Base-by-base conservation (phyloP, 202 grass and related monocot species). In the Saccharum hybrid region DNA sequence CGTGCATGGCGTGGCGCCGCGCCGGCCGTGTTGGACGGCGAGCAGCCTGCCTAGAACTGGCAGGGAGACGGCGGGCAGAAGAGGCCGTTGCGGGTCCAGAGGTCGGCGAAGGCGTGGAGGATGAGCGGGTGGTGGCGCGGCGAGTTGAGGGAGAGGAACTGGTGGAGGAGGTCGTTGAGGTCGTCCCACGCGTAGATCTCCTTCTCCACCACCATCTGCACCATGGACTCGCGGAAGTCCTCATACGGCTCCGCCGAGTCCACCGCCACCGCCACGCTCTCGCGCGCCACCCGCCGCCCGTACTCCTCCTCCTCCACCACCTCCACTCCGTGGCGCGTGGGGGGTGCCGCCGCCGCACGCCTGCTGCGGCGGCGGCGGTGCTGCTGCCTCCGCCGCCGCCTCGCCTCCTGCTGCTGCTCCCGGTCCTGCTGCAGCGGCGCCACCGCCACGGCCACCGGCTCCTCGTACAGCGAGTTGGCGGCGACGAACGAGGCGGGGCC, bases 131-230 rank as follows among this genome's bases (percentile, higher is more conserved):
- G 94, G 89, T 97, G 88, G 19, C 88, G 82, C n/a, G 92, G 94
- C 62, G 94, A 97, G 84, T 97, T 97, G 84, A 97, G 94, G 48
- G 90, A 81, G 43, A 97, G 92, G 82, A 97, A 93, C 68, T 89
- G 92, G 86, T 90, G 86, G 51, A 97, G 87, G 19, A 97, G 92
- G 66, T 94, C 92, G 81, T 93, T 94, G 81, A 97, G 90, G 75
- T 97, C 94, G 64, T 94, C 94, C 92, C 94, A 94, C 76, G 90
- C 94, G 83, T 94, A 94, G 79, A 97, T 94, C 75, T 97, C 92
- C 84, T 94, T 97, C 92, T 94, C 94, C 39, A 94, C 90, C 69
- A 97, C 91, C 94, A 97, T 97, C 83, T 94, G 90, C 84, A 93
- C 90, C 94, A 97, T 97, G 3, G 94, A 97, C 68, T 94, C 92